Conservation (phyloP, 129 eudicot genomes). For the Sambucus nigra region DNA sequence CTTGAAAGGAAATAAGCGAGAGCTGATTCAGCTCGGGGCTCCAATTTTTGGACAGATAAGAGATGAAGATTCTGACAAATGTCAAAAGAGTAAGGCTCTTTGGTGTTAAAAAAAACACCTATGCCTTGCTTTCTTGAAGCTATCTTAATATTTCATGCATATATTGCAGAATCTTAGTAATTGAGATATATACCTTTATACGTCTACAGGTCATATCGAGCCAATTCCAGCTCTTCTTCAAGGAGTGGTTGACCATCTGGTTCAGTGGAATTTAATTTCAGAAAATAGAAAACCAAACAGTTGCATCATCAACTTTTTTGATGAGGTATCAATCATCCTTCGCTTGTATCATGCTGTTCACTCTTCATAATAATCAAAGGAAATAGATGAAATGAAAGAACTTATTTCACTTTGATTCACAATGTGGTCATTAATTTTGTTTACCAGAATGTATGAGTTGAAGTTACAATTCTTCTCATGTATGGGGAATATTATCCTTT, state of each 20-base stretch:
- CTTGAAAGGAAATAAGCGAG: conserved; percentile 71
- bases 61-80: conserved; percentile 46
- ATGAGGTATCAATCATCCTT: conserved; percentile 43
- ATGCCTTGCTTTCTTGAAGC: background rate
- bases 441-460: background rate
- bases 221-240: conserved; percentile 84
- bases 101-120: background rate
- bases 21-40: conserved; percentile 84
- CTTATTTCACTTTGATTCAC: background rate
- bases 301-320: conserved; percentile 88
- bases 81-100: conserved; percentile 46
- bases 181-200: background rate
- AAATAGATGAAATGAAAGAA: background rate
- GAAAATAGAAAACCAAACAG: conserved; percentile 89
- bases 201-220: conserved; percentile 65
- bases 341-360: background rate
- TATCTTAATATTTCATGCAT: background rate
- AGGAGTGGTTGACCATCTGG: conserved; percentile 67
- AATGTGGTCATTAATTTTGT: background rate
- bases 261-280: conserved; percentile 69
- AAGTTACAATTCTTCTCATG: background rate
- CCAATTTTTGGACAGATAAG: conserved; percentile 82
- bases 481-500: no score
- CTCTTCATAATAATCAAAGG: background rate
- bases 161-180: background rate